Evolutionary conservation across 371 early-diverging fungal species (phyloP).

Genomic region (Mortierella sp.): DNA sequence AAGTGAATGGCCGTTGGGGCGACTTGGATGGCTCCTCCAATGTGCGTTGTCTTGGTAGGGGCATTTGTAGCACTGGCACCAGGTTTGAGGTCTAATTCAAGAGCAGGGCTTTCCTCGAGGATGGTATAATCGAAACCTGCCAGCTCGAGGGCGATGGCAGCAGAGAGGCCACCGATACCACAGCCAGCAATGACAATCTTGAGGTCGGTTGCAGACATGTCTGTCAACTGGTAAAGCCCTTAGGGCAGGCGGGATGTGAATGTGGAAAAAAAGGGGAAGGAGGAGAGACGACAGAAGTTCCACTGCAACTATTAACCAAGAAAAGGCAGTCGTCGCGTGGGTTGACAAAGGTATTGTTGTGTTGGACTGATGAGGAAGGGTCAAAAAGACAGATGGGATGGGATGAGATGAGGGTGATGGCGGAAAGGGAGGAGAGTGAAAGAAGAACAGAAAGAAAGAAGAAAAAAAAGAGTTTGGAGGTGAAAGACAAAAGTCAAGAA

Average conservation of each 20-base stretch:
- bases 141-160: constrained; percentile 49
- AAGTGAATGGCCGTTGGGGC: constrained; percentile 54
- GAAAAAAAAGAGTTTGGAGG: neutral
- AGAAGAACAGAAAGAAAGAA: neutral
- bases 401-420: neutral
- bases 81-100: neutral
- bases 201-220: constrained; percentile 40
- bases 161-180: constrained; percentile 42
- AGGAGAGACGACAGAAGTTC: neutral
- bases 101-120: constrained; percentile 26
- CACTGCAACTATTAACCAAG: neutral
- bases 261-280: neutral
- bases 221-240: neutral
- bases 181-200: constrained; percentile 45
- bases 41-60: neutral
- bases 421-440: neutral
- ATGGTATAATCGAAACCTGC: constrained; percentile 50
- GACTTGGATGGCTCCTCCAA: constrained; percentile 45
- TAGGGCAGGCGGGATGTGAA: neutral
- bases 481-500: neutral
- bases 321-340: neutral
- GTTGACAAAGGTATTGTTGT: neutral
- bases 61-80: neutral
- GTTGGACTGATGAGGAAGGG: neutral
- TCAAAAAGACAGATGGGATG: neutral